Base-by-base conservation (phyloP, 495 filamentous ascomycete genomes). In the Amorphotheca resinae region DNA sequence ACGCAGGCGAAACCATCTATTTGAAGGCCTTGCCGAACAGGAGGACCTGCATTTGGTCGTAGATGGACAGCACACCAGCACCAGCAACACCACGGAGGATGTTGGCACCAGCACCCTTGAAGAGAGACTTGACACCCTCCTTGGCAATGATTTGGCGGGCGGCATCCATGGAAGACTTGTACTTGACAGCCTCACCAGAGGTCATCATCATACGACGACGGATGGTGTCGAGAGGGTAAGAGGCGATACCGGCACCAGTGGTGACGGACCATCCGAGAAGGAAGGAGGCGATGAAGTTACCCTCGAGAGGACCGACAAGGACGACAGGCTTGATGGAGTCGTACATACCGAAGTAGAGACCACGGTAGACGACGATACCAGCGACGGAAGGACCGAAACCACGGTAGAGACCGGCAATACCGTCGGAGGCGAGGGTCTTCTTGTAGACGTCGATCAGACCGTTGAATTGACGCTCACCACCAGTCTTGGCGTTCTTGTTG, bases 121-220 rank as follows among this genome's bases (percentile, higher is more conserved):
- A 98, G 68, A 98, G 87, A 57, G 91, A 98, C 69, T 74, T 78
- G 67, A 86, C 75, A 77, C 91, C 91, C 76, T 96, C 93, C 68
- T 84, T 82, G 71, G 87, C 87, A 62, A 95, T 66, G 66, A 98
- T 98, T 79, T 95, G 84, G 68, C 75, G 73, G 68, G 74, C 87
- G 63, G 91, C 91, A 73, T 98, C 91, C 54, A 95, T 52, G 59
- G 91, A 94, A 61, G 76, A 80, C 61, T 77, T 82, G 83, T 98
- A 98, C 82, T 98, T 98, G 79, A 98, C 91, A 76, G 91, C 91
- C 84, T 93, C 75, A 73, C 75, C 75, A 44, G 75, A 79, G 57
- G 88, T 95, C 91, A 98, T 98, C 91, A 98, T 98, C 91, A 98
- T 98, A 76, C 91, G 91, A 79, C 91, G 87, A 80, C 91, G 91